Evolutionary conservation across 2,329 filamentous ascomycete genomes (phyloP), one percentile per base, ranked within the genome.

Genomic region (Fusarium guadeloupense): DNA sequence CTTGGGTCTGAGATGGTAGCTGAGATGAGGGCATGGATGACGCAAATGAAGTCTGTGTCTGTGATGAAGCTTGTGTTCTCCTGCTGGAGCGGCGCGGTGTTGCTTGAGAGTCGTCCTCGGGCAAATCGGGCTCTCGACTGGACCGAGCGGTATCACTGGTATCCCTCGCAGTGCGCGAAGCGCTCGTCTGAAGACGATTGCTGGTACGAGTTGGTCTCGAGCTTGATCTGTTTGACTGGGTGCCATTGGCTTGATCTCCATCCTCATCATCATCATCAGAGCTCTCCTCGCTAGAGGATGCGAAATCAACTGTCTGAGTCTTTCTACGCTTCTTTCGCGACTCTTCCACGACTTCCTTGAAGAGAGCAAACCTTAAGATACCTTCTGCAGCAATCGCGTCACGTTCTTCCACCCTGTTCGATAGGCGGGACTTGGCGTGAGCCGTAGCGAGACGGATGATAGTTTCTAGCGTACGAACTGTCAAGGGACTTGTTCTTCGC

Each of bases 361-460:
- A 99, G 30, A 99, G 83, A 3, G 95, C 96, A 72, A 97, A 99
- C 16, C 95, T 87, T 26, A 99, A 80, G 64, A 99, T 96, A 9
- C 87, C 85, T 74, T 99, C 94, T 9, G 95, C 95, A 28, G 93
- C 89, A 47, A 91, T 79, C 2, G 94, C 93, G 74, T 99, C 95
- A 50, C 89, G 88, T 74, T 96, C 90, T 64, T 98, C 93, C 4
- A 99, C 92, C 34, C 92, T 83, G 71, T 87, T 93, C 1, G 93
- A 97, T 7, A 99, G 82, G 25, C 95, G 87, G 7, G 93, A 87
- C 77, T 98, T 99, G 58, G 95, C 95, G 69, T 99, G 95, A 2
- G 95, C 95, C 1, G 94, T 98, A 6, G 95, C 91, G 16, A 99
- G 83, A 87, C 95, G 95, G 73, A 99, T 98, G n/a, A 99, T 84